A percentile compares a stretch with the other conserved stretches of the same genome.
phyloP scores from a whole-genome alignment of 805 yeast species.

The Zygoascus flipseniorum region DNA sequence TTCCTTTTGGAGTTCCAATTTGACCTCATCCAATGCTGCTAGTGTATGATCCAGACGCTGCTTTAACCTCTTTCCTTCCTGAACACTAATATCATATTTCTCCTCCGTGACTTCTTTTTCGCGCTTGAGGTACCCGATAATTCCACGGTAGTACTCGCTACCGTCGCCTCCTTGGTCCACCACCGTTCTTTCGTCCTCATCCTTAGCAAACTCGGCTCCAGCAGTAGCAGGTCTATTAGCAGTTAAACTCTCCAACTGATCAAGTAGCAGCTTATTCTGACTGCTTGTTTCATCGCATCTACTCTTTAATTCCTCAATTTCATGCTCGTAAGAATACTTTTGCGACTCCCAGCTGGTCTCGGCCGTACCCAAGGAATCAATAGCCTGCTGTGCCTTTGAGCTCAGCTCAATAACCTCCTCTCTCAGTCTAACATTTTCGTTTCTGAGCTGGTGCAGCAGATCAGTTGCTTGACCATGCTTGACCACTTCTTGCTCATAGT shows the following conservation, averaged over 20 bases:
- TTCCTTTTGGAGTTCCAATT: constrained; percentile 39
- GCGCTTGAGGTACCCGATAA: constrained; percentile 55
- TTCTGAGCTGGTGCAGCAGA: constrained; percentile 33
- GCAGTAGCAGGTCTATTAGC: not conserved
- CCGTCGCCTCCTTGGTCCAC: constrained; percentile 4
- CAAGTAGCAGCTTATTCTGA: constrained; percentile 62
- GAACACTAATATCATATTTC: constrained; percentile 42
- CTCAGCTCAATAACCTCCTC: constrained; percentile 21
- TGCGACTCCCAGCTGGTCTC: constrained; percentile 41
- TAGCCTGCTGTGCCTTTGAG: constrained; percentile 26
- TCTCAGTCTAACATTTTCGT: constrained; percentile 27
- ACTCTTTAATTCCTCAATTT: constrained; percentile 36
- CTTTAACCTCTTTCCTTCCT: constrained; percentile 48
- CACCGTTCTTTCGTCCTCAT: constrained; percentile 1
- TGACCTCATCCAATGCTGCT: constrained; percentile 44
- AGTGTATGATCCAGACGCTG: constrained; percentile 40
- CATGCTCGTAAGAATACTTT: constrained; percentile 36
- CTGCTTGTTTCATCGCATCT: constrained; percentile 49
- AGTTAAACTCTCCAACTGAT: constrained; percentile 46
- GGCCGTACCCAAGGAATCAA: constrained; percentile 28
- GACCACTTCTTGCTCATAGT: constrained; percentile 47
- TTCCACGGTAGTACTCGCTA: constrained; percentile 35
- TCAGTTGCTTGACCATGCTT: constrained; percentile 46
- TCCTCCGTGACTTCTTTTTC: constrained; percentile 66
- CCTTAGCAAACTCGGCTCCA: not conserved